Conservation (phyloP, 371 early-diverging fungal species). For the Mucor sp. region DNA sequence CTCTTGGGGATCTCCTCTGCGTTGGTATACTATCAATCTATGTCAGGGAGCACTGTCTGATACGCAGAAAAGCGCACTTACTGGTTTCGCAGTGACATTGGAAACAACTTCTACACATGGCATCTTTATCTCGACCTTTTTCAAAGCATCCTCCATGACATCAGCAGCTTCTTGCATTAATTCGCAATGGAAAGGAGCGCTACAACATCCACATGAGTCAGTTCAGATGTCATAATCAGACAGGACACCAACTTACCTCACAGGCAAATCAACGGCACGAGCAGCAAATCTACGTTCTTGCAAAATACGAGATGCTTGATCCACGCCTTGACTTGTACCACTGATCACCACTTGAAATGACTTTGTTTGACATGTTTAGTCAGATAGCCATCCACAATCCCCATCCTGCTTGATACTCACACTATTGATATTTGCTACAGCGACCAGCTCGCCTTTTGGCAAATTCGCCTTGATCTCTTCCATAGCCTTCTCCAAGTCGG, state of each 20-base stretch:
- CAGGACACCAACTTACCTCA: slow-evolving; percentile 64
- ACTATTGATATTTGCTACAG: slow-evolving; percentile 90
- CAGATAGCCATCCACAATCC: neutral
- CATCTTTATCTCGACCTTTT: slow-evolving; percentile 56
- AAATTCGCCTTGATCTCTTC: slow-evolving; percentile 63
- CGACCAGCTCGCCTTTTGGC: slow-evolving; percentile 71
- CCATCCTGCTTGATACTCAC: slow-evolving; percentile 31
- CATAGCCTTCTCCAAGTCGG: slow-evolving; percentile 68
- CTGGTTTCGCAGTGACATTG: slow-evolving; percentile 88
- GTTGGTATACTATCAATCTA: slow-evolving; percentile 24
- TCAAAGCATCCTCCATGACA: slow-evolving; percentile 73
- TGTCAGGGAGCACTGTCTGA: neutral
- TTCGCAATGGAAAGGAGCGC: slow-evolving; percentile 93
- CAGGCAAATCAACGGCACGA: slow-evolving; percentile 87
- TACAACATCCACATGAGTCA: slow-evolving; percentile 8
- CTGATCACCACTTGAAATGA: slow-evolving; percentile 87
- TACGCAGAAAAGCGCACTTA: slow-evolving; percentile 38
- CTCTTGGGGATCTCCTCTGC: slow-evolving; percentile 69
- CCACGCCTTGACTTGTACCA: slow-evolving; percentile 87
- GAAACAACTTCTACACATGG: slow-evolving; percentile 86
- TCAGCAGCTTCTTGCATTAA: slow-evolving; percentile 88
- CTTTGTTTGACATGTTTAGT: slow-evolving; percentile 20
- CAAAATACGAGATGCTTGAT: slow-evolving; percentile 77
- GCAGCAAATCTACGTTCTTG: slow-evolving; percentile 82
- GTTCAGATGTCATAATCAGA: neutral